Evolutionary conservation across 2,329 filamentous ascomycete species (phyloP), one percentile per base, ranked within the genome.

Genomic region (Trichoderma hamatum): DNA sequence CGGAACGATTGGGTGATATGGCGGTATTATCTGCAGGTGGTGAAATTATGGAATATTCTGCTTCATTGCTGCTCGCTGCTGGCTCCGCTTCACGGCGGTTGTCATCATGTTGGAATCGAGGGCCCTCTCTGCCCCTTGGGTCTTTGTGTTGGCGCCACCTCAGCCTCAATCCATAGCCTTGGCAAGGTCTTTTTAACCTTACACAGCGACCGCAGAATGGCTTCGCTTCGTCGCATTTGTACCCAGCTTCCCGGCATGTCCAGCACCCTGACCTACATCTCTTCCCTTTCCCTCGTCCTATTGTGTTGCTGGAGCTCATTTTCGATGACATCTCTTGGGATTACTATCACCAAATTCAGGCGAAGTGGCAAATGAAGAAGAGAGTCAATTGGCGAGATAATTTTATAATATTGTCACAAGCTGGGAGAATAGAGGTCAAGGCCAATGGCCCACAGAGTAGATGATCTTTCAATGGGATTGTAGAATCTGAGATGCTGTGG

Each of bases 191-290:
- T 9, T 59, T 59, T 36, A 59, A n/a, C 34, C 56, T 59, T 10
- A 59, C 56, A 43, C 56, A 59, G n/a, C 56, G 56, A 19, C 56
- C 56, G 24, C 56, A 59, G 24, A 43, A 43, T 26, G 56, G 56
- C 16, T 24, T 59, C 24, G 32, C 56, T 59, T 59, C 56, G 32
- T 59, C 56, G 34, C 56, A 59, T 39, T 59, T 59, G 21, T 59
- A 59, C 14, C 56, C 56, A 14, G 56, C 32, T 59, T 59, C 56
- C 5, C 56, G 26, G 56, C 56, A 59, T 28, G 56, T 59, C 56
- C 56, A 59, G 34, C 56, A 59, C 39, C 56, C 56, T 5, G 56
- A 59, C 21, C 34, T 43, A 11, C 34, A 59, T 43, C 56, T 59
- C 14, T 43, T 59, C 2, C 56, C 56, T 30, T 19, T 59, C 26